Evolutionary conservation across 2,329 filamentous ascomycete genomes (phyloP).

Genomic region (Aspergillus sp.): DNA sequence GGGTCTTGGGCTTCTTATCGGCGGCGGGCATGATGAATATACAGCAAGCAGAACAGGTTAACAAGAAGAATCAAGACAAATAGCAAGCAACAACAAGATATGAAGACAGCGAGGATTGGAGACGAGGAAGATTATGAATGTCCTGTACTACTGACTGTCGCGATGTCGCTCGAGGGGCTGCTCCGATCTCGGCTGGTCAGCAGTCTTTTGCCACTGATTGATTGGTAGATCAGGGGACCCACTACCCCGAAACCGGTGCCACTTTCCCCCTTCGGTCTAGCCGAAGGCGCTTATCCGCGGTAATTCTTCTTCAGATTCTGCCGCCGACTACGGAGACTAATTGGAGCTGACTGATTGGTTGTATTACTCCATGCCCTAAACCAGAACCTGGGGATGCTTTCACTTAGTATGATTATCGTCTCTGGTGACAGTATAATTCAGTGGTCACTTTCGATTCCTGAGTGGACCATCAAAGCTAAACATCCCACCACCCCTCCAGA

Average conservation of each 20-base stretch:
- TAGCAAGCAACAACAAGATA: neutral
- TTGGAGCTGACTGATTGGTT: neutral
- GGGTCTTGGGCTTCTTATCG: constrained; percentile 66
- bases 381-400: neutral
- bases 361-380: neutral
- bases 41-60: neutral
- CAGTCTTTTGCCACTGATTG: constrained; percentile 25
- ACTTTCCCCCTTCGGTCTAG: neutral
- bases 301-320: neutral
- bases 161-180: constrained; percentile 33
- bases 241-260: neutral
- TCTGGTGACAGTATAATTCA: too few species aligned
- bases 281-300: neutral
- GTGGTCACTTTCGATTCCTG: too few species aligned
- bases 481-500: constrained; percentile 63
- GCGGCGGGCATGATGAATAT: constrained; percentile 64
- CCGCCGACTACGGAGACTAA: neutral
- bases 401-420: too few species aligned
- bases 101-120: constrained; percentile 1
- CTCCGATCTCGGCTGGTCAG: constrained; percentile 33
- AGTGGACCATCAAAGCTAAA: constrained; percentile 12
- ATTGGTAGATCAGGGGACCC: constrained; percentile 3
- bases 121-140: constrained; percentile 3
- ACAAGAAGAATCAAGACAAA: neutral
- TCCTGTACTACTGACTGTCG: constrained; percentile 15